Evolutionary conservation across 192 early-diverging fungal genomes (phyloP).

Genomic region (Spizellomyces sp.): DNA sequence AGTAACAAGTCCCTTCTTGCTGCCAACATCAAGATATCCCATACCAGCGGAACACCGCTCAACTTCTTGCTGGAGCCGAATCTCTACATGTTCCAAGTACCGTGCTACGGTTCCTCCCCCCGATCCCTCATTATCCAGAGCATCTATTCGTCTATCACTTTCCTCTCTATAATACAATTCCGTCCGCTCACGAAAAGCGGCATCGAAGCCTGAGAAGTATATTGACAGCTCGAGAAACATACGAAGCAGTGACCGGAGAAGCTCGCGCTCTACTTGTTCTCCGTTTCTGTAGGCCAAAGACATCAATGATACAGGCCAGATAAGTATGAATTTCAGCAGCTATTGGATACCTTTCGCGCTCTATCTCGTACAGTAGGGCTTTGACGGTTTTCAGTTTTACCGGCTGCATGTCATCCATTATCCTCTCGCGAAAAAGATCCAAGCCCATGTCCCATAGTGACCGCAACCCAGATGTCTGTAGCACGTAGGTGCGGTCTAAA

Average conservation of each 20-base stretch:
- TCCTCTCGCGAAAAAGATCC: slow-evolving; percentile 71
- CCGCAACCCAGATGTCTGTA: slow-evolving; percentile 66
- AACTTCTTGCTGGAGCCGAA: slow-evolving; percentile 72
- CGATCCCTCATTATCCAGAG: slow-evolving; percentile 28
- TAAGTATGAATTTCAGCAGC: neutral
- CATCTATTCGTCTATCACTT: slow-evolving; percentile 60
- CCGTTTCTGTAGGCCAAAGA: slow-evolving; percentile 41
- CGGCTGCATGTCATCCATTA: slow-evolving; percentile 40
- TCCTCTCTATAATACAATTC: slow-evolving; percentile 75
- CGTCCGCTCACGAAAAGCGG: slow-evolving; percentile 66
- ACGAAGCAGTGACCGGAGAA: slow-evolving; percentile 62
- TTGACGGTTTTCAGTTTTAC: slow-evolving; percentile 34
- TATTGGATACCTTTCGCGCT: slow-evolving; percentile 58
- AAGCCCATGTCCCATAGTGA: slow-evolving; percentile 91
- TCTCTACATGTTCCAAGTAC: slow-evolving; percentile 75
- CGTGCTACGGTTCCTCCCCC: slow-evolving; percentile 51
- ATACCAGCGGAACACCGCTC: slow-evolving; percentile 48
- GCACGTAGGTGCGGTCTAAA: slow-evolving; percentile 88
- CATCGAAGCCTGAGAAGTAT: slow-evolving; percentile 74
- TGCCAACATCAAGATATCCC: slow-evolving; percentile 73
- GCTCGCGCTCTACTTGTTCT: slow-evolving; percentile 52
- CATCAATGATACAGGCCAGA: neutral
- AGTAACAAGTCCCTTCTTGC: slow-evolving; percentile 61
- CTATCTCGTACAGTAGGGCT: slow-evolving; percentile 67
- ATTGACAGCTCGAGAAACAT: slow-evolving; percentile 80